These are phyloP conservation scores for Coemansia sp. DNA, from an alignment of 192 early-diverging fungal species.

Conservation along the genomic window DNA sequence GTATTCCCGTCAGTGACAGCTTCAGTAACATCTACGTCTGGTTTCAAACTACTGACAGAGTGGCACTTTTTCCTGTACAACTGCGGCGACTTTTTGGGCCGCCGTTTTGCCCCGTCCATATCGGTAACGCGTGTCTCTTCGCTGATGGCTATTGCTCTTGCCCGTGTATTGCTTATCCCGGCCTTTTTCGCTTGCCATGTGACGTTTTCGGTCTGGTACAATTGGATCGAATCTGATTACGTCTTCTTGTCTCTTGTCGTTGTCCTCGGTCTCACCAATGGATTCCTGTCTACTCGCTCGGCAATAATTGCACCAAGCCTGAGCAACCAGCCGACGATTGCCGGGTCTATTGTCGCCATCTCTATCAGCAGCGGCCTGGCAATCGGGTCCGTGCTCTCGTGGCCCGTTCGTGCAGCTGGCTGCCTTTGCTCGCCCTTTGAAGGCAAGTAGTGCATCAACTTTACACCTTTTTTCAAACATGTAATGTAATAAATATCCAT, in stretches of 20 bases:
- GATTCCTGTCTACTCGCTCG: conserved; percentile 58
- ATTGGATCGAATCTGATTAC: conserved; percentile 48
- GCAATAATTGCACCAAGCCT: conserved; percentile 58
- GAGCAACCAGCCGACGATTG: conserved; percentile 54
- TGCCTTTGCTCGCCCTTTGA: conserved; percentile 36
- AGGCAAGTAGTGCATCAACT: not conserved
- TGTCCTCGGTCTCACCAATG: conserved; percentile 62
- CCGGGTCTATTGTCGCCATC: conserved; percentile 66
- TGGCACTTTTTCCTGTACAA: conserved; percentile 72
- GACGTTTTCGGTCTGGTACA: conserved; percentile 54
- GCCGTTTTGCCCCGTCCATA: conserved; percentile 43
- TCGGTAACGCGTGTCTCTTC: conserved; percentile 19
- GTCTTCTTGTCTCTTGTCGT: conserved; percentile 50
- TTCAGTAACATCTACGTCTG: conserved; percentile 54
- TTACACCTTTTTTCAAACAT: not conserved
- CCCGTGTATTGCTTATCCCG: conserved; percentile 60
- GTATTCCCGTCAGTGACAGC: conserved; percentile 75
- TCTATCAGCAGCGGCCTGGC: conserved; percentile 63
- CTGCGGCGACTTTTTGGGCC: conserved; percentile 70
- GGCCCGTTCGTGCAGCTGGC: conserved; percentile 39
- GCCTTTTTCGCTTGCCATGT: conserved; percentile 68
- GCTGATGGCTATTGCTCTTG: conserved; percentile 45
- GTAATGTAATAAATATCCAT: too few species aligned
- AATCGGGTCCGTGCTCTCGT: conserved; percentile 58
- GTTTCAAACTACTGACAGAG: conserved; percentile 36